Percentiles rank a stretch among this genome's conserved stretches.
These are phyloP conservation scores for Hypoxylon perforatum DNA, from an alignment of 495 filamentous ascomycete genomes.

Conservation along the genomic window DNA sequence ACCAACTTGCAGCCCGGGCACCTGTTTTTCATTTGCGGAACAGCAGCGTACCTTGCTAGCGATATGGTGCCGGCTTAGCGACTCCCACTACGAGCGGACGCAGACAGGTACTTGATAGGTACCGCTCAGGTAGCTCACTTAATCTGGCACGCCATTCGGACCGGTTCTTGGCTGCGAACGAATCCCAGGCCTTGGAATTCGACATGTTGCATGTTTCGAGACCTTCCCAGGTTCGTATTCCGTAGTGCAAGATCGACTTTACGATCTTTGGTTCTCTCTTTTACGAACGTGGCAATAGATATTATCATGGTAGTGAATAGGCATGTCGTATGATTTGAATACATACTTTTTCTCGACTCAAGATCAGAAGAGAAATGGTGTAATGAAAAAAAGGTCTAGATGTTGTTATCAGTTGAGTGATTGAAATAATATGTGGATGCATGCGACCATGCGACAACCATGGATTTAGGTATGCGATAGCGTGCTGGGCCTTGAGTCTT, in stretches of 20 bases:
- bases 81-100: not conserved
- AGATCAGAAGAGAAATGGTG: no score
- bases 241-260: slow-evolving; percentile 1
- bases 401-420: no score
- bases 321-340: not conserved
- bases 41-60: slow-evolving; percentile 9
- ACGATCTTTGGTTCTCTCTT: slow-evolving; percentile 6
- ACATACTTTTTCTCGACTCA: slow-evolving; percentile 8
- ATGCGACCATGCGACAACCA: not conserved
- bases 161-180: slow-evolving; percentile 37
- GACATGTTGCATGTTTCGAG: slow-evolving; percentile 26
- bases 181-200: slow-evolving; percentile 20
- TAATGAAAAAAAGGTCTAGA: no score
- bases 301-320: slow-evolving; percentile 6
- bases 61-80: slow-evolving; percentile 13
- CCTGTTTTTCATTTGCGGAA: slow-evolving; percentile 23
- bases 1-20: slow-evolving; percentile 1
- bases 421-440: not conserved
- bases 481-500: not conserved
- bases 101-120: slow-evolving; percentile 9
- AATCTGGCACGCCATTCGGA: slow-evolving; percentile 18
- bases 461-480: no score
- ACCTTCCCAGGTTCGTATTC: slow-evolving; percentile 24
- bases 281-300: slow-evolving; percentile 17
- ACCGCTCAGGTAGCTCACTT: not conserved